Evolutionary conservation across 306 rosid genomes (phyloP), one percentile per base, ranked within the genome.

Genomic region (Calophaca sinica): DNA sequence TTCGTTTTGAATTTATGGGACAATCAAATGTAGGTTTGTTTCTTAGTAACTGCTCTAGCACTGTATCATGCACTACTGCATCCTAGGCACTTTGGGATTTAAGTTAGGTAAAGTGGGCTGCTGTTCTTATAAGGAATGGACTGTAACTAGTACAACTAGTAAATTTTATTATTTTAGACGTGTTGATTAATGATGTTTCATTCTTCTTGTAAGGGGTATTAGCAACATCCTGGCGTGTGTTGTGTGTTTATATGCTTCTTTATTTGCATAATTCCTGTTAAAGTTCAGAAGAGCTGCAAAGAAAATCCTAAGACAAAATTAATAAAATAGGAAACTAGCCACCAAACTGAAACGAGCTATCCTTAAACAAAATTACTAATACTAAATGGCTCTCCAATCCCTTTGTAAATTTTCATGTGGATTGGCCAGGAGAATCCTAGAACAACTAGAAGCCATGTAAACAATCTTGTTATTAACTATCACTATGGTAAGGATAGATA

Each of bases 101-200:
- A 49, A 9, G 20, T 32, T 59, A 15, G 48, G 76, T 57, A 32
- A 11, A 60, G 68, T 5, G 12, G 35, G 31, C 51, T 7, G 7
- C 33, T 72, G 42, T 72, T 58, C 58, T 42, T n/a, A 32, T 58
- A n/a, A 9, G 50, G 46, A 9, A 6, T 1, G 11, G 46, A 42
- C 66, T 26, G 7, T 20, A 36, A 15, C 10, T 42, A 51, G 74
- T 69, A 33, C 73, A 31, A n/a, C 50, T 20, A 15, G 36, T 7
- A 38, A 39, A 10, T 70, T 14, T 26, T 69, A 15, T 51, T 50
- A 7, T 69, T 69, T 51, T 4, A 28, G 39, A 72, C 9, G 58
- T 3, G 32, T 7, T 72, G 53, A 41, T 28, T 72, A 12, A 72
- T 57, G 12, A 70, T 12, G 67, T 72, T 38, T 72, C 53, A 72